Conservation (phyloP, 2,329 filamentous ascomycete species). For the Fusarium avenaceum region DNA sequence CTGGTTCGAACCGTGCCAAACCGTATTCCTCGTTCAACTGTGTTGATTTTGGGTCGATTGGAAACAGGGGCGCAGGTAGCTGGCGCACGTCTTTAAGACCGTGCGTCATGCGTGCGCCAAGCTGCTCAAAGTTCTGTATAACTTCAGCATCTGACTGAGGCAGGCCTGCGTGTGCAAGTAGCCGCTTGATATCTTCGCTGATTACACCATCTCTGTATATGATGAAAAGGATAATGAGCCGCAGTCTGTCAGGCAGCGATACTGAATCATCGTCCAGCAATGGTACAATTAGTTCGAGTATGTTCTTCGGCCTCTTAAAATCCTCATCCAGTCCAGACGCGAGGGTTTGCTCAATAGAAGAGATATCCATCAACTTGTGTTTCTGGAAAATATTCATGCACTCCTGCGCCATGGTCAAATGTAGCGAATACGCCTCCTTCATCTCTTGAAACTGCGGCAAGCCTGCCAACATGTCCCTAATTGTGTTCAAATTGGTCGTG, state of each 20-base stretch:
- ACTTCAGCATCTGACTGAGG: conserved; percentile 79
- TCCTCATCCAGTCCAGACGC: conserved; percentile 95
- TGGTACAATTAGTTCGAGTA: conserved; percentile 86
- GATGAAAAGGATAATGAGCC: conserved; percentile 87
- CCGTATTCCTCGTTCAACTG: conserved; percentile 80
- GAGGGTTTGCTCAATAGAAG: conserved; percentile 88
- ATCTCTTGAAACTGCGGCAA: conserved; percentile 94
- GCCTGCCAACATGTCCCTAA: conserved; percentile 97
- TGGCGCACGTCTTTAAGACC: conserved; percentile 81
- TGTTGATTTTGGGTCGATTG: conserved; percentile 69
- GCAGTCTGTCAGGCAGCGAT: conserved; percentile 78
- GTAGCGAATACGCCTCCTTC: conserved; percentile 94
- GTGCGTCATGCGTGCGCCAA: conserved; percentile 80
- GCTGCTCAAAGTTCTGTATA: conserved; percentile 81
- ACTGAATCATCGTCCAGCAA: conserved; percentile 89
- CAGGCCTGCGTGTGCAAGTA: conserved; percentile 85
- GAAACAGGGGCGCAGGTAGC: conserved; percentile 76
- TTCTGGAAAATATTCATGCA: conserved; percentile 94
- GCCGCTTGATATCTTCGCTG: conserved; percentile 83
- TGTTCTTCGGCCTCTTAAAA: conserved; percentile 88
- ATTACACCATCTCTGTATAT: conserved; percentile 90
- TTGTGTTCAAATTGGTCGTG: conserved; percentile 84
- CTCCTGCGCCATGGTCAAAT: conserved; percentile 96
- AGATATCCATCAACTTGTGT: conserved; percentile 87
- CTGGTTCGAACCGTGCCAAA: conserved; percentile 88